A percentile compares a stretch with the other conserved stretches of the same genome.
These are phyloP conservation scores for Guyanaporus albipodus DNA, from an alignment of 768 basidiomycete species.

Conservation along the genomic window DNA sequence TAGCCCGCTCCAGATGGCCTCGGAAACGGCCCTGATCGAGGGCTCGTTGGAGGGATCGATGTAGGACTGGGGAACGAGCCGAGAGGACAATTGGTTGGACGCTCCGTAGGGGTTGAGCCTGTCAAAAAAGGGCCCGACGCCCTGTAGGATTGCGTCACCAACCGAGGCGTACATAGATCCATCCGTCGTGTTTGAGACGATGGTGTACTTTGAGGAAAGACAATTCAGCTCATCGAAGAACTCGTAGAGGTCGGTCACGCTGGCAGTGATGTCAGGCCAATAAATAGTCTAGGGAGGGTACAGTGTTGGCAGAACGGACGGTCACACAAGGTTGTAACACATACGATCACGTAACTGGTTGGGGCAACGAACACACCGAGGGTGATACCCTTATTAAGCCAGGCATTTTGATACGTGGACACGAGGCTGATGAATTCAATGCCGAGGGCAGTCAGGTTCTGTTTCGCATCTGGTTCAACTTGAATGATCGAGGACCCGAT, in stretches of 20 bases:
- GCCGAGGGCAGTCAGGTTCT: constrained; percentile 11
- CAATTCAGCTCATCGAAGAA: constrained; percentile 17
- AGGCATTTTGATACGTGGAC: constrained; percentile 18
- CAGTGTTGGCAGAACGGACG: background rate
- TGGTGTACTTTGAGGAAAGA: constrained; percentile 13
- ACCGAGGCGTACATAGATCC: constrained; percentile 16
- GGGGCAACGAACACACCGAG: too few species aligned
- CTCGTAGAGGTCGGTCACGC: constrained; percentile 6
- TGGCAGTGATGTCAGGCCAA: constrained; percentile 6
- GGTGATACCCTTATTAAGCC: constrained; percentile 14
- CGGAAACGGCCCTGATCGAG: constrained; percentile 10
- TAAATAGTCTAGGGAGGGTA: constrained; percentile 11
- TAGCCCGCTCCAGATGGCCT: constrained; percentile 21
- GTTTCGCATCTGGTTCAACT: constrained; percentile 7
- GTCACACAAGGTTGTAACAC: constrained; percentile 11
- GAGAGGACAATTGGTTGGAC: constrained; percentile 16
- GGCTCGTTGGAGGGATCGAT: constrained; percentile 9
- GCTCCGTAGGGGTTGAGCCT: constrained; percentile 9
- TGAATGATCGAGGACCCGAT: constrained; percentile 13
- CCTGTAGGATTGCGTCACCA: constrained; percentile 2
- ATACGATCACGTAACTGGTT: background rate
- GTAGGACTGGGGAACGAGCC: constrained; percentile 15
- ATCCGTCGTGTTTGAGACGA: constrained; percentile 16
- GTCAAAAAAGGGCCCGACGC: constrained; percentile 15
- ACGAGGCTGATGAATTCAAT: constrained; percentile 18